Conservation (phyloP, 169 alveolate species). For the Cryptosporidium ubiquitum region DNA sequence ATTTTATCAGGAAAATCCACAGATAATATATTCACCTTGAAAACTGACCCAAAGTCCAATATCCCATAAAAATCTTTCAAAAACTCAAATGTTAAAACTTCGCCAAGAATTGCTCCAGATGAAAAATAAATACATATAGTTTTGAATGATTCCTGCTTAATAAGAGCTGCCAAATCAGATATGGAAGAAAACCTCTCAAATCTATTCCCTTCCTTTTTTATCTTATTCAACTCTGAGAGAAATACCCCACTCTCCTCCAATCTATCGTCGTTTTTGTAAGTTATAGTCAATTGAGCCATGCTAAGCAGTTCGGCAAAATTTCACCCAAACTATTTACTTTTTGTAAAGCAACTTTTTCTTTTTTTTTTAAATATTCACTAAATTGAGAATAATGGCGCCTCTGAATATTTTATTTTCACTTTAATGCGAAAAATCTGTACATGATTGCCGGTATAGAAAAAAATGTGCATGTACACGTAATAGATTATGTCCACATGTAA, state of each 20-base stretch:
- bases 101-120: neutral
- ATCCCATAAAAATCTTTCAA: slow-evolving; percentile 25
- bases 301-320: neutral
- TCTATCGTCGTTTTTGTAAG: neutral
- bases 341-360: neutral
- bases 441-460: neutral
- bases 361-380: neutral
- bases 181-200: neutral
- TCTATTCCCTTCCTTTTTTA: neutral
- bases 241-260: neutral
- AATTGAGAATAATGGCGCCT: neutral
- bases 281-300: neutral
- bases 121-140: neutral
- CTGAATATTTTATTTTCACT: neutral
- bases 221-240: neutral
- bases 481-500: slow-evolving; percentile 1
- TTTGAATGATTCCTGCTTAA: neutral
- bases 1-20: neutral
- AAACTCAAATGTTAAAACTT: neutral
- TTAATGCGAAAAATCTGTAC: neutral
- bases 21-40: slow-evolving; percentile 16
- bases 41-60: slow-evolving; percentile 9
- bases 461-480: slow-evolving; percentile 1
- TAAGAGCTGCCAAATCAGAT: neutral
- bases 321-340: neutral